Evolutionary conservation across 441 rosid genomes (phyloP), one percentile per base, ranked within the genome.

Genomic region (Aleurites moluccanus): DNA sequence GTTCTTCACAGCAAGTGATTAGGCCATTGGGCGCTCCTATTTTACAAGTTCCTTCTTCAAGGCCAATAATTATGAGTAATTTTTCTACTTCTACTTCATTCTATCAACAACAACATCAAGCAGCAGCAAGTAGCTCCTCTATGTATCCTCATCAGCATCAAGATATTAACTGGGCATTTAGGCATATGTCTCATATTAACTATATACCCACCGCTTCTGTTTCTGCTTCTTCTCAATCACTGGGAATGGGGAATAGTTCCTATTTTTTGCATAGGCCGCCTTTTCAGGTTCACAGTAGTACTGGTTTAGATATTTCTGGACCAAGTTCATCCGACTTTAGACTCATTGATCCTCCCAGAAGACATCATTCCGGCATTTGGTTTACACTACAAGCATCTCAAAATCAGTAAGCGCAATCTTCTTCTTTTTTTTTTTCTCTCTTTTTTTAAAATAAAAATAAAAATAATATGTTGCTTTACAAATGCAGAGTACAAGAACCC

Each of bases 321-420:
- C 89, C 96, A 23, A 91, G 92, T 83, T 83, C 40, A 6, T 38
- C 88, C 2, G 92, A 89, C 74, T 82, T 92, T 72, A 69, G 92
- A 82, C 83, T 91, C 75, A 80, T 92, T 74, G 94, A 91, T 86
- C 91, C 98, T 80, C 94, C 98, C 0, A 82, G 87, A 61, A 83
- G 99, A 76, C 90, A 91, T 56, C 88, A 87, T 87, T 87, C 99
- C n/a, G 97, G 99, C 77, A 76, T 96, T 84, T 96, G 99, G 99
- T 96, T 96, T 78, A 80, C 88, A 81, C 90, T 96, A 45, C 92
- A 89, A 82, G 97, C 97, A 30, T 93, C 96, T 65, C 90, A 79
- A 80, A 90, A 88, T 77, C 99, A 93, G 99, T 96, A 88, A 90
- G 98, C 87, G 70, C 56, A 77, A 44, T n/a, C 52, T 52, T 35